Conservation (phyloP, 768 basidiomycete genomes). For the Leccinellum luteum region DNA sequence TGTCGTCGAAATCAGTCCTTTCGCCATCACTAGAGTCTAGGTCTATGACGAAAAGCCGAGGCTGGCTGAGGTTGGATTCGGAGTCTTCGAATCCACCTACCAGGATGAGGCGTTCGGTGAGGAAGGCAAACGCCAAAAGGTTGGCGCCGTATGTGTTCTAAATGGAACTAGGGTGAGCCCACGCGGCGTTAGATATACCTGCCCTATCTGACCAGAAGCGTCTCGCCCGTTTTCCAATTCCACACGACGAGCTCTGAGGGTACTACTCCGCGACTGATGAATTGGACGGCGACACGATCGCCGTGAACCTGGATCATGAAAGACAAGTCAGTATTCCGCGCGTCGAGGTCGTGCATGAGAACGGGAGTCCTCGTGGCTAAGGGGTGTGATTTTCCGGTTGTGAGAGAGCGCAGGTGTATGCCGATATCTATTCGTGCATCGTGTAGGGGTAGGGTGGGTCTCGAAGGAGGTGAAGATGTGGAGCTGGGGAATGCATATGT, state of each 20-base stretch:
- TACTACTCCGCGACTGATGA: constrained; percentile 31
- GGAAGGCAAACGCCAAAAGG: constrained; percentile 42
- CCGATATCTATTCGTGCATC: constrained; percentile 17
- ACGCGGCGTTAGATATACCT: not conserved
- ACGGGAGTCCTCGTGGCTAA: constrained; percentile 36
- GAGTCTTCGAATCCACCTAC: constrained; percentile 28
- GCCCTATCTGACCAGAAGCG: constrained; percentile 44
- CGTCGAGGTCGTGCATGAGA: constrained; percentile 26
- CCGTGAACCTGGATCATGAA: constrained; percentile 56
- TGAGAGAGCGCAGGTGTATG: constrained; percentile 46
- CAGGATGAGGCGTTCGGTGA: constrained; percentile 41
- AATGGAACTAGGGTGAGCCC: not conserved
- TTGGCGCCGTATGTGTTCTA: constrained; percentile 31
- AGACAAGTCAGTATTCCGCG: constrained; percentile 24
- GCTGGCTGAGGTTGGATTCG: constrained; percentile 20
- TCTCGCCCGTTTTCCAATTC: constrained; percentile 62
- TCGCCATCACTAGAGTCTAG: constrained; percentile 34
- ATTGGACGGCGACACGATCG: constrained; percentile 51
- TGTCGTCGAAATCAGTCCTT: constrained; percentile 27
- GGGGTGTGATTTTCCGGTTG: constrained; percentile 46
- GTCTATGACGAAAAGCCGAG: constrained; percentile 40
- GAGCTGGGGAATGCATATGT: not conserved
- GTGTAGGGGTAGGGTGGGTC: constrained; percentile 4
- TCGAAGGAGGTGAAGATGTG: constrained; percentile 9
- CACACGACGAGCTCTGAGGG: constrained; percentile 54